phyloP scores from a whole-genome alignment of 768 basidiomycete species.

The Kondoa subrosea region DNA sequence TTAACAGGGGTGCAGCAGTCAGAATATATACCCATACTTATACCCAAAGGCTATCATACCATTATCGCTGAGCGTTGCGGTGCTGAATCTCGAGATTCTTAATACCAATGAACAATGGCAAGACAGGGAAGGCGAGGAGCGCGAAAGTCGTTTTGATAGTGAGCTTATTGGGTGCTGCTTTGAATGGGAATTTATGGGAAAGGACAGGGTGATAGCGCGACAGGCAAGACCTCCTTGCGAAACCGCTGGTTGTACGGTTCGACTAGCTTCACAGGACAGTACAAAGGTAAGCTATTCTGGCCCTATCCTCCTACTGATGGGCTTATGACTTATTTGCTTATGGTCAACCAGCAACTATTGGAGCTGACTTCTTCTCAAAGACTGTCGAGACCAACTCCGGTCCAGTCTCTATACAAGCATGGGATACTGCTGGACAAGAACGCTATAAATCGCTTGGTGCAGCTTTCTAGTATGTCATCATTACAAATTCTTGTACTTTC shows the following conservation, averaged over 20 bases:
- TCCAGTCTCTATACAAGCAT: conserved; percentile 9
- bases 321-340: conserved; percentile 10
- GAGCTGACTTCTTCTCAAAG: conserved; percentile 18
- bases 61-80: too few relatives aligned
- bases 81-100: too few relatives aligned
- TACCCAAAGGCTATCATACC: too few relatives aligned
- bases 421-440: conserved; percentile 21
- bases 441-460: conserved; percentile 12
- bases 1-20: too few relatives aligned
- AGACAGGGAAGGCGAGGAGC: not conserved
- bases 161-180: not conserved
- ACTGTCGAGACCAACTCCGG: conserved; percentile 13
- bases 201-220: not conserved
- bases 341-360: conserved; percentile 17
- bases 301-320: too few relatives aligned
- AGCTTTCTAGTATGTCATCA: not conserved
- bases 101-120: not conserved
- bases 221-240: not conserved
- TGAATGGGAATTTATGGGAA: not conserved
- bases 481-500: conserved; percentile 10
- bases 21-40: too few relatives aligned
- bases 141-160: not conserved
- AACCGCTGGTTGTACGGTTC: not conserved
- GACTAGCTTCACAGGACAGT: not conserved
- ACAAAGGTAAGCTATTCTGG: conserved; percentile 11